These are phyloP conservation scores for Magnaporthiopsis poae DNA, from an alignment of 2,329 filamentous ascomycete species.

Conservation along the genomic window DNA sequence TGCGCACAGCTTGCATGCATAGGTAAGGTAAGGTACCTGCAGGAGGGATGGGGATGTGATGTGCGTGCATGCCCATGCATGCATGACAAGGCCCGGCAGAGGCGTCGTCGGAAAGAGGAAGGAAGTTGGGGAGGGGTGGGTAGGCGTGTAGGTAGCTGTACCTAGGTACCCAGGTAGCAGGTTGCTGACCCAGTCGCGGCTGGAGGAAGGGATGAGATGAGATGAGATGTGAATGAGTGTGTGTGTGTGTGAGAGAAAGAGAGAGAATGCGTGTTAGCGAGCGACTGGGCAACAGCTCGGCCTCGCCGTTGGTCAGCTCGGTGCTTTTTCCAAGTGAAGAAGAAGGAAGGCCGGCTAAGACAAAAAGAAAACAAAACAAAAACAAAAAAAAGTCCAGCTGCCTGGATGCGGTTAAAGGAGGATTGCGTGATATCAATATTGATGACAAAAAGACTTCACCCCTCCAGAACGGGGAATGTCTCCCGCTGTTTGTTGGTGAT, in stretches of 20 bases:
- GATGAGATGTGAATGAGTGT: background rate
- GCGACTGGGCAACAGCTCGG: no score
- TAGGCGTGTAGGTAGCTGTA: background rate
- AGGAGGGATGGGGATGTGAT: no score
- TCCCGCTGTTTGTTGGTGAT: background rate
- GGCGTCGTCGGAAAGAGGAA: background rate
- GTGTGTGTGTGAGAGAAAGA: background rate
- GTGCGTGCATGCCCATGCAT: background rate
- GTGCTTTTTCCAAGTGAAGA: background rate
- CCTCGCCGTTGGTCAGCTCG: background rate
- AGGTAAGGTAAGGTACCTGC: no score
- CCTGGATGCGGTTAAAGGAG: no score
- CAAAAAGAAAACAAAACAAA: no score
- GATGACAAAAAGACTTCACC: background rate
- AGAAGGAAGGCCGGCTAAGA: background rate
- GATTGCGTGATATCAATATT: background rate
- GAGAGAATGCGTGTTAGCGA: background rate
- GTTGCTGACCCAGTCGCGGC: background rate
- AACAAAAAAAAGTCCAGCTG: no score
- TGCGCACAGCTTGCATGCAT: background rate
- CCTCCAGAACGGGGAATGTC: background rate
- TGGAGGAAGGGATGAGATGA: no score
- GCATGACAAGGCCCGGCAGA: background rate
- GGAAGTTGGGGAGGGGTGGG: background rate
- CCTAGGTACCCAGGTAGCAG: background rate